Conservation (phyloP, 2,329 filamentous ascomycete genomes). For the Zasmidium cellare region DNA sequence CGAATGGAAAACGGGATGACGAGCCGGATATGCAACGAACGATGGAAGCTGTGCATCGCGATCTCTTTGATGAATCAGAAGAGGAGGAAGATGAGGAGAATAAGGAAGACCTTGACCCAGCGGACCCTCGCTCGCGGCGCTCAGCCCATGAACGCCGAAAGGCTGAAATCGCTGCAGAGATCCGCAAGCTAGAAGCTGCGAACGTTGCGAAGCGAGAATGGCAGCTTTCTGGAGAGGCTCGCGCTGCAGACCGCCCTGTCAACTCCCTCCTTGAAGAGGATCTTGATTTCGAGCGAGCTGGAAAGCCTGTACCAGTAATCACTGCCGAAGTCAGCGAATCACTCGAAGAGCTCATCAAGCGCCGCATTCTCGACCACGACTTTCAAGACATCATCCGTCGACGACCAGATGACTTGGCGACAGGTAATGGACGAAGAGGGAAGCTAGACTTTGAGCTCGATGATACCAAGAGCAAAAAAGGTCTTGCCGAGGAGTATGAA, state of each 20-base stretch:
- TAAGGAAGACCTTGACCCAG: conserved; percentile 63
- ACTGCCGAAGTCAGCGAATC: conserved; percentile 87
- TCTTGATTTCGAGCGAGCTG: conserved; percentile 90
- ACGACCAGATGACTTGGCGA: conserved; percentile 70
- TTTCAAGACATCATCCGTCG: conserved; percentile 90
- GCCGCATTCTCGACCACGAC: conserved; percentile 82
- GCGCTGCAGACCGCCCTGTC: conserved; percentile 74
- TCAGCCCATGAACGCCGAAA: conserved; percentile 86
- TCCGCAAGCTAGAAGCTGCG: conserved; percentile 83
- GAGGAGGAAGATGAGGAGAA: conserved; percentile 58
- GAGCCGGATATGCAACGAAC: conserved; percentile 73
- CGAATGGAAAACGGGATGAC: conserved; percentile 38
- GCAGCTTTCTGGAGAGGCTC: conserved; percentile 85
- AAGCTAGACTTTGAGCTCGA: conserved; percentile 70
- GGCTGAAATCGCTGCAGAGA: conserved; percentile 83
- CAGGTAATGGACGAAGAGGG: conserved; percentile 66
- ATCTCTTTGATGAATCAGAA: conserved; percentile 83
- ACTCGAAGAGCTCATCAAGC: conserved; percentile 92
- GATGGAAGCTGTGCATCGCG: conserved; percentile 82
- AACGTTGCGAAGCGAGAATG: conserved; percentile 89
- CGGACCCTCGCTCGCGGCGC: conserved; percentile 69
- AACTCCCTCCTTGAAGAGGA: conserved; percentile 95
- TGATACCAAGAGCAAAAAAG: conserved; percentile 82
- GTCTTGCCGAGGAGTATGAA: conserved; percentile 90
- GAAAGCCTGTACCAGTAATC: conserved; percentile 92